A percentile compares a stretch with the other conserved stretches of the same genome.
These are phyloP conservation scores for Podila horticola DNA, from an alignment of 192 early-diverging fungal species.

Conservation along the genomic window DNA sequence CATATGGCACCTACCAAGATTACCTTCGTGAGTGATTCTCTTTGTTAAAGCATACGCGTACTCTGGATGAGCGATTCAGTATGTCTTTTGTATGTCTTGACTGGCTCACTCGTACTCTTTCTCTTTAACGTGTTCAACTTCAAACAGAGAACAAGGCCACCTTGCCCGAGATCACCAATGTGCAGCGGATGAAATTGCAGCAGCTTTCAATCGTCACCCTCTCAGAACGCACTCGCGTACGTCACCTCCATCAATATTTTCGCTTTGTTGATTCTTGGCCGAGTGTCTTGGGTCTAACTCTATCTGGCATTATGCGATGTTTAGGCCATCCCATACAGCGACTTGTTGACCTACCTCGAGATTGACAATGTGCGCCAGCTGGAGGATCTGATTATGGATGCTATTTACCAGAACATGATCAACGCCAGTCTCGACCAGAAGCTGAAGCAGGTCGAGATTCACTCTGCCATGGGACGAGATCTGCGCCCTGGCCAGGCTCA, in stretches of 20 bases:
- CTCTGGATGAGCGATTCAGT: background rate
- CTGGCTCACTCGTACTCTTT: background rate
- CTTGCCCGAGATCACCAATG: conserved; percentile 58
- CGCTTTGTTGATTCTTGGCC: conserved; percentile 1
- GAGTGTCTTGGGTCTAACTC: background rate
- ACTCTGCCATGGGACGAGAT: conserved; percentile 88
- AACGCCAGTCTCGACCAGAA: conserved; percentile 88
- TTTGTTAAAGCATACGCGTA: background rate
- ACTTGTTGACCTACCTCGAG: conserved; percentile 71
- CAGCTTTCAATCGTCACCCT: conserved; percentile 86
- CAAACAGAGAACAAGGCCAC: conserved; percentile 55
- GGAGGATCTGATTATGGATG: conserved; percentile 90
- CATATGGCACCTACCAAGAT: conserved; percentile 84
- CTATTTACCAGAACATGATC: conserved; percentile 83
- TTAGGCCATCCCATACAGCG: conserved; percentile 77
- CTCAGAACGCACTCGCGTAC: conserved; percentile 68
- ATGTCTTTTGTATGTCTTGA: background rate
- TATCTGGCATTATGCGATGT: background rate
- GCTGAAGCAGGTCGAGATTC: conserved; percentile 74
- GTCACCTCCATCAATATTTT: background rate
- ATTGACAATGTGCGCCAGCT: conserved; percentile 84
- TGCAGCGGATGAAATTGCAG: conserved; percentile 67
- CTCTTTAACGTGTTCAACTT: background rate
- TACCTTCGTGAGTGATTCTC: conserved; percentile 67
- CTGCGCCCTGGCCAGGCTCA: conserved; percentile 71